Percentiles rank a stretch among this genome's conserved stretches.
Conservation (phyloP, 129 eudicot genomes). For the Scalesia atractyloides region DNA sequence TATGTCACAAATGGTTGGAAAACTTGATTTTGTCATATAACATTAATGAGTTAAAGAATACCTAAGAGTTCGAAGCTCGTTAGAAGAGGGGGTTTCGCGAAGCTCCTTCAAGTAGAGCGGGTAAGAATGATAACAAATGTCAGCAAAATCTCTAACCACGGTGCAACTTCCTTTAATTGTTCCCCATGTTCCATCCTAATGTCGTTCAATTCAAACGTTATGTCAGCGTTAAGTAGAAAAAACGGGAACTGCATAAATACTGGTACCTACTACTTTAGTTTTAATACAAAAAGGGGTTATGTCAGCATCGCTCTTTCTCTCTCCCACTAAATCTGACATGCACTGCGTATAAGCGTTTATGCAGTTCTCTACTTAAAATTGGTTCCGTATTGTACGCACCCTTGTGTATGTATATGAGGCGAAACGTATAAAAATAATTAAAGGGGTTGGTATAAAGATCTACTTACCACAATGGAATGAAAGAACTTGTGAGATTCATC, state of each 20-base stretch:
- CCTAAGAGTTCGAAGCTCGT: slow-evolving; percentile 73
- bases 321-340: no score
- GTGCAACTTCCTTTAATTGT: slow-evolving; percentile 95
- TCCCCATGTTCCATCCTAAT: slow-evolving; percentile 95
- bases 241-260: neutral
- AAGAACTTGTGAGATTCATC: slow-evolving; percentile 65
- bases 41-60: slow-evolving; percentile 12
- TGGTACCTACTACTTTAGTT: neutral
- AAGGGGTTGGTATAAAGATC: neutral
- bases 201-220: slow-evolving; percentile 9
- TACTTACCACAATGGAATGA: slow-evolving; percentile 88
- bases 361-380: neutral
- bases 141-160: slow-evolving; percentile 89
- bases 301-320: no score
- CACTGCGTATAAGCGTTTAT: neutral
- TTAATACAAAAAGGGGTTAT: neutral
- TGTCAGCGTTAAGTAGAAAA: neutral
- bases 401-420: neutral
- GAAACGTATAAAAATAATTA: neutral
- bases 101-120: slow-evolving; percentile 79
- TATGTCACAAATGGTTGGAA: neutral
- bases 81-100: slow-evolving; percentile 59
- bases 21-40: neutral
- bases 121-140: slow-evolving; percentile 81
- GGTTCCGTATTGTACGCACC: neutral